Evolutionary conservation across 176 grass and related monocot species (phyloP).

Genomic region (Pontederia paniculata): DNA sequence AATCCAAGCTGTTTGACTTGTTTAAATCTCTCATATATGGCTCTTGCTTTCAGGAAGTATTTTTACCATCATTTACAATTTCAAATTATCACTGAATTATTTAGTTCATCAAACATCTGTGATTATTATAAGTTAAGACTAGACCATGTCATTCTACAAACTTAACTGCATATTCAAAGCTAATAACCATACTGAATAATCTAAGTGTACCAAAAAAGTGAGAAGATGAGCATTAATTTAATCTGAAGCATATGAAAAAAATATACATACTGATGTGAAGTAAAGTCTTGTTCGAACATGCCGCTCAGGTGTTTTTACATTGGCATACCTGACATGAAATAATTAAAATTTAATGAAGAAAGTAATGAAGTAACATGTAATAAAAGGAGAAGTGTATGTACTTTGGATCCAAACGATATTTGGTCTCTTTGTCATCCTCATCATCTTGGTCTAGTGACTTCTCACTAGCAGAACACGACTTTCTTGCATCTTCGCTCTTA

Average conservation of each 20-base stretch:
- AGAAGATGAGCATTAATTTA: too few species aligned
- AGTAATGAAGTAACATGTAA: conserved; percentile 8
- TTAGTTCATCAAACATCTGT: too few species aligned
- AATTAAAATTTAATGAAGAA: background rate
- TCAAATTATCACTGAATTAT: too few species aligned
- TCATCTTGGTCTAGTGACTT: conserved; percentile 55
- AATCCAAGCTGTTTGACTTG: too few species aligned
- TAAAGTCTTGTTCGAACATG: conserved; percentile 97
- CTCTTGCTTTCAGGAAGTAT: too few species aligned
- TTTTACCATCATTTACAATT: too few species aligned
- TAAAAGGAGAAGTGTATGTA: conserved; percentile 20
- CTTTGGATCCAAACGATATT: conserved; percentile 97
- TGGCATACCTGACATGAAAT: conserved; percentile 68
- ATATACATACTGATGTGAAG: conserved; percentile 78
- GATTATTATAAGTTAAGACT: too few species aligned
- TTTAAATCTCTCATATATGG: too few species aligned
- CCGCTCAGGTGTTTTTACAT: conserved; percentile 81
- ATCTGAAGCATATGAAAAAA: conserved; percentile 7
- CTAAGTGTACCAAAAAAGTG: too few species aligned
- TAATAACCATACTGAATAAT: too few species aligned
- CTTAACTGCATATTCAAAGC: too few species aligned
- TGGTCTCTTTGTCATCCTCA: conserved; percentile 70
- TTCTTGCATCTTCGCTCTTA: conserved; percentile 39
- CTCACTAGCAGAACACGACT: conserved; percentile 32
- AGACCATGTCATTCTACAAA: too few species aligned